Evolutionary conservation across 441 rosid species (phyloP).

Genomic region (Erodium texanum): DNA sequence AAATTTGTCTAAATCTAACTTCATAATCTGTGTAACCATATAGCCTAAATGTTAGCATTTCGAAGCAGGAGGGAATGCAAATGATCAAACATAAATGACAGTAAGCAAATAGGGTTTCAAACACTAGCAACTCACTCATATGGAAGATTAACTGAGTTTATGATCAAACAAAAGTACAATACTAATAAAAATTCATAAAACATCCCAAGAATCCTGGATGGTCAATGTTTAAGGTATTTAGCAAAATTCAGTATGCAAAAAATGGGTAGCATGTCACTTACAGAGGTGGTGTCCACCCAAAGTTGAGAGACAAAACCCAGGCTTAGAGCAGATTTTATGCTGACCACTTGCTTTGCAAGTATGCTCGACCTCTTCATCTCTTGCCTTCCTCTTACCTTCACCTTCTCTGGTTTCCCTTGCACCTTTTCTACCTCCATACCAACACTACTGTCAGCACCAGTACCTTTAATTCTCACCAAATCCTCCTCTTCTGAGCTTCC

Average conservation of each 20-base stretch:
- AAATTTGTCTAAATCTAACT: not conserved
- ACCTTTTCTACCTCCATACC: conserved; percentile 7
- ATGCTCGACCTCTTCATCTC: conserved; percentile 49
- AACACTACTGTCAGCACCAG: not conserved
- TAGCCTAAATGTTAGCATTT: not conserved
- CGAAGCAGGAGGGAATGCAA: not conserved
- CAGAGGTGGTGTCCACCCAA: conserved; percentile 67
- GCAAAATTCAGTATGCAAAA: not conserved
- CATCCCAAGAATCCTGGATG: not conserved
- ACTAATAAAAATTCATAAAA: not conserved
- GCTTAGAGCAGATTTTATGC: conserved; percentile 58
- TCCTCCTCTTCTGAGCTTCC: conserved; percentile 20
- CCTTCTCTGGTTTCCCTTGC: conserved; percentile 1
- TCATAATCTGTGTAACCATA: not conserved
- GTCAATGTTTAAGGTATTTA: not conserved
- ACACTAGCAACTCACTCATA: not conserved
- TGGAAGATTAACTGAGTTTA: not conserved
- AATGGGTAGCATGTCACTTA: conserved; percentile 31
- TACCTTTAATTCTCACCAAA: conserved; percentile 20
- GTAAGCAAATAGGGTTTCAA: not conserved
- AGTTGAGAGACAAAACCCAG: conserved; percentile 75
- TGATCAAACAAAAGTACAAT: not conserved
- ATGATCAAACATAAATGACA: not conserved
- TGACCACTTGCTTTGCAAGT: conserved; percentile 77
- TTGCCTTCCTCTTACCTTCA: conserved; percentile 29